Conservation (phyloP, 345 rosid genomes). For the Syzygium grande region DNA sequence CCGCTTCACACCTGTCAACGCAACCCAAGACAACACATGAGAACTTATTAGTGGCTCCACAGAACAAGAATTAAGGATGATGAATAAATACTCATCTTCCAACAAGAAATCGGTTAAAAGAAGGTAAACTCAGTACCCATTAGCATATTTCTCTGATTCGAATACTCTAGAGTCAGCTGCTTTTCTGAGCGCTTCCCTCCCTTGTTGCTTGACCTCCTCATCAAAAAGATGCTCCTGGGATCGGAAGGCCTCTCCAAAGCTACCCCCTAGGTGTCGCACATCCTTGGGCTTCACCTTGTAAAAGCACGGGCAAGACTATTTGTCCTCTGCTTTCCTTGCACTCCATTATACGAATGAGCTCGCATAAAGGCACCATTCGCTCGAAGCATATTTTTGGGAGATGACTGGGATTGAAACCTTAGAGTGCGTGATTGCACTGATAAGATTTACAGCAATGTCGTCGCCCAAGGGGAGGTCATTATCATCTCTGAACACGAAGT, state of each 20-base stretch:
- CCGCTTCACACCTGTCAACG: background rate
- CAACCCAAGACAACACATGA: background rate
- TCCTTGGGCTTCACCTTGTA: background rate
- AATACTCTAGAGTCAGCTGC: background rate
- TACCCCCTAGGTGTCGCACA: background rate
- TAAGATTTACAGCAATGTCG: background rate
- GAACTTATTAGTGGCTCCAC: background rate
- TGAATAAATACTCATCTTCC: too few relatives aligned
- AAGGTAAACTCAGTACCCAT: background rate
- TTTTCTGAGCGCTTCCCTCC: background rate
- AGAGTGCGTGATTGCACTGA: background rate
- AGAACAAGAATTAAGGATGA: background rate
- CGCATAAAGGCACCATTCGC: background rate
- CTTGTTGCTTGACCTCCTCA: background rate
- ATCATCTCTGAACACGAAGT: background rate
- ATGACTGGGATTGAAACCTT: background rate
- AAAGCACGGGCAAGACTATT: background rate
- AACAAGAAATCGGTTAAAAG: background rate
- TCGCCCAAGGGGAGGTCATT: background rate
- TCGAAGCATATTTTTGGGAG: background rate
- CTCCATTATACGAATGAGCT: background rate
- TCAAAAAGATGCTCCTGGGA: background rate
- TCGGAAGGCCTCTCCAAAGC: background rate
- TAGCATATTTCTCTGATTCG: background rate
- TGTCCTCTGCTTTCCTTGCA: background rate